A percentile compares a stretch with the other conserved stretches of the same genome.
Conservation (phyloP, 2,329 filamentous ascomycete genomes). For the Colletotrichum nymphaeae region DNA sequence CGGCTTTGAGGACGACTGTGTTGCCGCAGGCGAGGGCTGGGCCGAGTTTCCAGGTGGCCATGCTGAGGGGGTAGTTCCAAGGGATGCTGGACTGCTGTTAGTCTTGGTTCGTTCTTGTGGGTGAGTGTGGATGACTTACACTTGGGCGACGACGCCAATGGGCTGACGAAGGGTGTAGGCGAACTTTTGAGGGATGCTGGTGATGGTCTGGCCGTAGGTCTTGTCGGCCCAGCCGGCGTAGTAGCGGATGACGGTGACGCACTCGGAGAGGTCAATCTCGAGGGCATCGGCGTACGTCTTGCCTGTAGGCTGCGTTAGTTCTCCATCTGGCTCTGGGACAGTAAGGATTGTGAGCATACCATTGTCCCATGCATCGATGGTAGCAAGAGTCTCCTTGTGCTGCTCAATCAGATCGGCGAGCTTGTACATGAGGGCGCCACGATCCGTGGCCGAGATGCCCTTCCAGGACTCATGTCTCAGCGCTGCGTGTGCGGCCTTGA, state of each 20-base stretch:
- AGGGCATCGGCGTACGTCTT: slow-evolving; percentile 76
- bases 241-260: slow-evolving; percentile 68
- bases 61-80: slow-evolving; percentile 74
- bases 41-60: slow-evolving; percentile 76
- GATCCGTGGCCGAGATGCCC: slow-evolving; percentile 72
- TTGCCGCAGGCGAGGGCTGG: slow-evolving; percentile 76
- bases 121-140: slow-evolving; percentile 45
- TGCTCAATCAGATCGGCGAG: slow-evolving; percentile 77
- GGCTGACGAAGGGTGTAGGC: slow-evolving; percentile 82
- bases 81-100: slow-evolving; percentile 60
- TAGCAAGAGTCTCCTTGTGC: slow-evolving; percentile 62
- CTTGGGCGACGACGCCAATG: slow-evolving; percentile 78
- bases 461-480: slow-evolving; percentile 77
- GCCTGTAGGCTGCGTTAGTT: slow-evolving; percentile 1
- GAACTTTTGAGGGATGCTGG: slow-evolving; percentile 74
- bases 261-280: slow-evolving; percentile 69
- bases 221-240: slow-evolving; percentile 86
- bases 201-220: slow-evolving; percentile 82
- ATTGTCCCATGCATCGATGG: slow-evolving; percentile 80
- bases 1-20: slow-evolving; percentile 72
- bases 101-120: background rate
- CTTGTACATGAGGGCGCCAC: slow-evolving; percentile 76
- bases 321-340: too few relatives aligned
- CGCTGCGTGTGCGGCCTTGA: slow-evolving; percentile 74
- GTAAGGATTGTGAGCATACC: background rate